Conservation (phyloP, 495 filamentous ascomycete species). For the Aeminium ludgeri region DNA sequence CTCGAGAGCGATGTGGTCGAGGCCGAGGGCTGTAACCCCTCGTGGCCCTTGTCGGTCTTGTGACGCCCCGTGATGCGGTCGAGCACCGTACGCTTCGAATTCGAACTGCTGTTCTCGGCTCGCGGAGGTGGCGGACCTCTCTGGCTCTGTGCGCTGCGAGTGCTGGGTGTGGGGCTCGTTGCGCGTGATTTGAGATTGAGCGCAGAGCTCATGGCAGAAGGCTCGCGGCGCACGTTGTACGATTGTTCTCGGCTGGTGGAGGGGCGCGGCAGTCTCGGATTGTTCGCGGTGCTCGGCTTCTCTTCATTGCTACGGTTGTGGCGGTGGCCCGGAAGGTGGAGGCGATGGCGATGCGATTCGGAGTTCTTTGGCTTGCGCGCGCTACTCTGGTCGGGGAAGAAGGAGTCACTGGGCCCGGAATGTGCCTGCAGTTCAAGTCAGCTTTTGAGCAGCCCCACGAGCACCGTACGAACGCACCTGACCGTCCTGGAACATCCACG, state of each 20-base stretch:
- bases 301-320: constrained; percentile 61
- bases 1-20: constrained; percentile 8
- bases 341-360: constrained; percentile 33
- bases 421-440: constrained; percentile 11
- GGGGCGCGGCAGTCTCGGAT: constrained; percentile 38
- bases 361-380: constrained; percentile 8
- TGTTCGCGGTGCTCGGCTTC: constrained; percentile 33
- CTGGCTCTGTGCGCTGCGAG: constrained; percentile 31
- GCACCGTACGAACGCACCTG: constrained; percentile 37
- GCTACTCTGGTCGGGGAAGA: constrained; percentile 11
- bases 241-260: constrained; percentile 56
- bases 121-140: constrained; percentile 17
- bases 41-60: constrained; percentile 42
- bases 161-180: constrained; percentile 61
- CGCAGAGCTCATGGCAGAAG: constrained; percentile 29
- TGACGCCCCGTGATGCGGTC: constrained; percentile 43
- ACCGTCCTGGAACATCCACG: constrained; percentile 84
- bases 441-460: background rate
- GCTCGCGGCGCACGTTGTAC: constrained; percentile 32
- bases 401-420: no score
- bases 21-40: constrained; percentile 5
- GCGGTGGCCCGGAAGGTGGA: constrained; percentile 57
- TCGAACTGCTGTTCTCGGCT: constrained; percentile 24
- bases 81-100: constrained; percentile 44
- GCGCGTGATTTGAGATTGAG: constrained; percentile 38